Conservation (phyloP, 1,284 basidiomycete genomes). For the Entoloma clypeatum region DNA sequence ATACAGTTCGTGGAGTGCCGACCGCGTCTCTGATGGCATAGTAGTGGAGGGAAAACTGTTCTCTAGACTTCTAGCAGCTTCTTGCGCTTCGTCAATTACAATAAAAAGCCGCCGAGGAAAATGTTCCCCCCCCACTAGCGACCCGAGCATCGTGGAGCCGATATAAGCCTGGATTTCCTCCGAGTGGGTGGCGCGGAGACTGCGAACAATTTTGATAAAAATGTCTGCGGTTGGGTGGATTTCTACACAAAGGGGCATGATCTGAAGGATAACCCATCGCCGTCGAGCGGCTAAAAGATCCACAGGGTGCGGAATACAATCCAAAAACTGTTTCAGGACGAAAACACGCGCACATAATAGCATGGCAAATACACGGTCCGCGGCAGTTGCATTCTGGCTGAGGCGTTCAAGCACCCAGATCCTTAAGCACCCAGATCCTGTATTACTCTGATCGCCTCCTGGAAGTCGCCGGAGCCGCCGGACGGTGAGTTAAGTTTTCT, state of each 20-base stretch:
- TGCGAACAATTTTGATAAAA: too few relatives aligned
- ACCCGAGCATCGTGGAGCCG: conserved; percentile 1
- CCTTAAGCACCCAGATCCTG: too few relatives aligned
- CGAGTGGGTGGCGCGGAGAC: not conserved
- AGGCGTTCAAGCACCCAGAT: conserved; percentile 1
- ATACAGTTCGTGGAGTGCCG: conserved; percentile 3
- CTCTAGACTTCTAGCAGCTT: conserved; percentile 3
- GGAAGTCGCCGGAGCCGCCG: conserved; percentile 1
- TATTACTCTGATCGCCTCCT: conserved; percentile 4
- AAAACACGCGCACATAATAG: conserved; percentile 8
- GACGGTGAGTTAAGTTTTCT: conserved; percentile 1
- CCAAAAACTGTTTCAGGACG: conserved; percentile 8
- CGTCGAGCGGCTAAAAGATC: conserved; percentile 5
- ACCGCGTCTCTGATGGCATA: conserved; percentile 2
- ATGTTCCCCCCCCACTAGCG: conserved; percentile 1
- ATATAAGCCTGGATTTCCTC: conserved; percentile 2
- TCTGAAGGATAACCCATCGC: conserved; percentile 7
- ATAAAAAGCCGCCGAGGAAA: conserved; percentile 2
- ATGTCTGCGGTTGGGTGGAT: conserved; percentile 1
- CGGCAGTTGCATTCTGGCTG: conserved; percentile 1
- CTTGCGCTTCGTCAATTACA: conserved; percentile 3
- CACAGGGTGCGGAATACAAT: conserved; percentile 2
- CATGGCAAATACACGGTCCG: conserved; percentile 1
- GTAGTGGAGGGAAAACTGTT: conserved; percentile 1
- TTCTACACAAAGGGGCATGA: conserved; percentile 3